Evolutionary conservation across 2,329 filamentous ascomycete genomes (phyloP), one percentile per base, ranked within the genome.

Genomic region (Claviceps monticola): DNA sequence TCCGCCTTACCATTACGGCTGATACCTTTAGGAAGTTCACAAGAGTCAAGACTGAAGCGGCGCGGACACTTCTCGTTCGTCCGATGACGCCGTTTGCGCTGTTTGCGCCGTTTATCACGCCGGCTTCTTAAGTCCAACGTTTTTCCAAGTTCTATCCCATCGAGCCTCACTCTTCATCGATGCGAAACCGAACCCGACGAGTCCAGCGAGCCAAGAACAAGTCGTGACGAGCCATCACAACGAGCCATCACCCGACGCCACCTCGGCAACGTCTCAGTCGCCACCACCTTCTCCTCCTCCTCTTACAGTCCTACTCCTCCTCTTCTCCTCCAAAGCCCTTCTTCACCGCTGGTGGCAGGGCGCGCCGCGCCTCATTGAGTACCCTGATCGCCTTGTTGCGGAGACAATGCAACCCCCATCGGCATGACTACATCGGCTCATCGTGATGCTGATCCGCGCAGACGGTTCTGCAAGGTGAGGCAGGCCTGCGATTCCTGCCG

Each of bases 401-500:
- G 41, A 44, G 48, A 51, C 49, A 29, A 51, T 51, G 49, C 49
- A 46, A 51, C 34, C 34, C 36, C 9, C 36, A 46, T 39, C 49
- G 39, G 42, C 36, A 51, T 51, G 49, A 41, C 49, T 46, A 38
- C 34, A 43, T 46, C 43, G 49, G 34, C 49, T 34, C 42, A 29
- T 34, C 21, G 36, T 46, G 43, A 46, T 45, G 16, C 26, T 17
- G 44, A 46, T 34, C 42, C 49, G 19, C 49, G 49, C 49, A 51
- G 42, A 51, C 49, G 43, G 14, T 26, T 44, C 42, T 37, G 49
- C 50, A 64, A 60, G 52, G 56, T 61, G 14, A 57, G 55, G 46
- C 61, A 66, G 46, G 64, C 64, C 1, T 66, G 64, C 26, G 64
- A 66, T 47, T 46, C 56, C 11, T 66, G 64, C n/a, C 63, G 62